Evolutionary conservation across 192 early-diverging fungal species (phyloP), one percentile per base, ranked within the genome.

Genomic region (Anaeromyces robustus): DNA sequence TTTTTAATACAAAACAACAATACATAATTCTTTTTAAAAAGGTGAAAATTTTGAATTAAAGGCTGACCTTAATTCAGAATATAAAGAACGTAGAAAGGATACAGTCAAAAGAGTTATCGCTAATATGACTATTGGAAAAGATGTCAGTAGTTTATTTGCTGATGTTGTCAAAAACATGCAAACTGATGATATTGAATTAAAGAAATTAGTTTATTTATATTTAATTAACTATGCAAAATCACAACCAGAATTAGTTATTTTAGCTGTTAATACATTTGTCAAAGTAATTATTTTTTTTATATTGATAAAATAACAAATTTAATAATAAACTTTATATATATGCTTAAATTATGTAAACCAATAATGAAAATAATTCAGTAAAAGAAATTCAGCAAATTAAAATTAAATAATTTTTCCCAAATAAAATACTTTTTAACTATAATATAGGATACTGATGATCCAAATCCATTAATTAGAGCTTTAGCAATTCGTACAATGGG

Each of bases 151-250:
- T 2, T 88, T 99, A 29, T 99, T 99, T 80, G 94, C 96, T 0
- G 97, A 99, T 81, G 96, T 99, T 28, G 90, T 99, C 39, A 98
- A 98, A 84, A 97, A 97, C 88, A 99, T 99, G 97, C 96, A 98
- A 85, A 98, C 96, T 4, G 97, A 98, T 80, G 95, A 98, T 86
- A 86, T 99, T 41, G 97, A 99, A 83, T 86, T 97, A 81, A 99
- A 99, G 85, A 99, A 99, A 86, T 90, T 99, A 81, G 94, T 98
- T 34, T 99, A 99, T 83, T 86, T 99, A 80, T 99, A 97, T 84
- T 86, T 99, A 80, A 98, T 99, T 86, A 98, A 98, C 87, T 99
- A 98, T 81, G 97, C 97, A 29, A 94, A 97, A 83, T 92, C 94
- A 77, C 94, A 98, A 84, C 96, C 97, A 2, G 96, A 99, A 81